These are phyloP conservation scores for Trichoderma erinaceum DNA, from an alignment of 495 filamentous ascomycete species.

Conservation along the genomic window DNA sequence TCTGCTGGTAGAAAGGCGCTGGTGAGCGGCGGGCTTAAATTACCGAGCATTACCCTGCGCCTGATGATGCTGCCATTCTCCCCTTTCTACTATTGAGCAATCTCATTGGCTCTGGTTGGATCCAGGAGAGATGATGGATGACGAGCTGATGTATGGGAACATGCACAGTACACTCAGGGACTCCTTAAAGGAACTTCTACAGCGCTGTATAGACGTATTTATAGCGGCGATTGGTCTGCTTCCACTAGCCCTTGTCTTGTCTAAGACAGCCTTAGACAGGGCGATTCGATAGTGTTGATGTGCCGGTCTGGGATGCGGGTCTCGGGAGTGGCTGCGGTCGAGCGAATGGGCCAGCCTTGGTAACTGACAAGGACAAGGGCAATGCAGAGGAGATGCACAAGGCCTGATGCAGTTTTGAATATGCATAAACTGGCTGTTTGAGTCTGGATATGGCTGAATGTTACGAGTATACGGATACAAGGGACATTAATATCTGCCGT, in stretches of 20 bases:
- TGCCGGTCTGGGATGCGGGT: conserved; percentile 4
- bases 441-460: neutral
- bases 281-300: conserved; percentile 13
- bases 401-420: neutral
- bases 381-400: neutral
- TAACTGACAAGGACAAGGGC: neutral
- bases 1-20: neutral
- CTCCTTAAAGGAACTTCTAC: too few species aligned
- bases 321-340: conserved; percentile 9
- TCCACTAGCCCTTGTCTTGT: conserved; percentile 2
- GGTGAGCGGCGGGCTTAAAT: neutral
- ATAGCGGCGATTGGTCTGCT: neutral
- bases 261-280: conserved; percentile 9
- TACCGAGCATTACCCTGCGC: conserved; percentile 6
- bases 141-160: too few species aligned
- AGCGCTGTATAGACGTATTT: neutral
- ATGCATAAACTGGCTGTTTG: neutral
- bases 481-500: neutral
- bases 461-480: too few species aligned
- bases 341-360: neutral
- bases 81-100: neutral
- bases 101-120: too few species aligned
- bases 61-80: neutral
- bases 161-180: too few species aligned
- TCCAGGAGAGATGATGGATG: too few species aligned